Percentiles rank a stretch among this genome's conserved stretches.
Evolutionary conservation across 2,329 filamentous ascomycete species (phyloP).

Genomic region (Colletotrichum simmondsii): DNA sequence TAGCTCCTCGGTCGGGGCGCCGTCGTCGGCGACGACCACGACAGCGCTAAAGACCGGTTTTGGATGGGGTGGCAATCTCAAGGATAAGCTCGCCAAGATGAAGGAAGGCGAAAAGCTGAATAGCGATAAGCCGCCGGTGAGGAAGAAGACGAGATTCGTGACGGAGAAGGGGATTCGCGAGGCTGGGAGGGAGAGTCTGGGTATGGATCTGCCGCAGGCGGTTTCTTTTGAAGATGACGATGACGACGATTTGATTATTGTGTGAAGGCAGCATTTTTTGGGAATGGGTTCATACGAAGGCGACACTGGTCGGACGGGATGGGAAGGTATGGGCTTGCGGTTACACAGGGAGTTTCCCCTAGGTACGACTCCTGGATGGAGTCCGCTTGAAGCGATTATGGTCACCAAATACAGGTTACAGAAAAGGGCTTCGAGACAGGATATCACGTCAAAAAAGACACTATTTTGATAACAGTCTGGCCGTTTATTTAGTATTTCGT

Average conservation of each 20-base stretch:
- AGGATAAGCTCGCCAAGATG: conserved; percentile 69
- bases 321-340: background rate
- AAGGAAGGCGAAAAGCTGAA: conserved; percentile 64
- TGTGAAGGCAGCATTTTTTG: conserved; percentile 11
- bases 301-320: background rate
- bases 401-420: background rate
- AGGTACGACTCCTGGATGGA: conserved; percentile 15
- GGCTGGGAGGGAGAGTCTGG: conserved; percentile 79
- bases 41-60: conserved; percentile 45
- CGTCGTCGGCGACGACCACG: conserved; percentile 32
- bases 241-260: conserved; percentile 62
- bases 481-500: background rate
- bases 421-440: background rate
- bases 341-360: conserved; percentile 2
- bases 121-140: conserved; percentile 57
- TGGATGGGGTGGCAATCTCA: conserved; percentile 68
- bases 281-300: background rate
- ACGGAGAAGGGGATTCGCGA: conserved; percentile 82
- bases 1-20: conserved; percentile 40
- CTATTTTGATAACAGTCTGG: background rate
- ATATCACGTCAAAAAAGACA: background rate
- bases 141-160: conserved; percentile 83
- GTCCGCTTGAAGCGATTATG: conserved; percentile 13
- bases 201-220: conserved; percentile 54
- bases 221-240: conserved; percentile 51